Base-by-base conservation (phyloP, 352 stramenopile species). In the Pythium phragmiticola region DNA sequence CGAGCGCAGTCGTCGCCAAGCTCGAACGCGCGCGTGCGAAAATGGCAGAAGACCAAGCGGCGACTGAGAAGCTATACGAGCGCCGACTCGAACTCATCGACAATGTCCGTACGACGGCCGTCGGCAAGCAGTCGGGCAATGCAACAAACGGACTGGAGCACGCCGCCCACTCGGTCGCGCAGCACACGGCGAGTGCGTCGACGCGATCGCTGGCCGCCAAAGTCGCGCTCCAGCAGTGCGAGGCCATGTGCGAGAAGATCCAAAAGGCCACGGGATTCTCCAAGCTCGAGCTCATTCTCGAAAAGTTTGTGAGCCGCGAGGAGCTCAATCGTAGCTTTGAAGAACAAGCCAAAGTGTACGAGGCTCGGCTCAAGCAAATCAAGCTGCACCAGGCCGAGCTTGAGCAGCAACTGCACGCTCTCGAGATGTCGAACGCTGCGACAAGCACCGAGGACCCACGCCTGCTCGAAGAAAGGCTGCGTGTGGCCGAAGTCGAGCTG, bases 181-280 rank as follows among this genome's bases (percentile, higher is more conserved):
- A 73, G 26, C 68, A 82, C 53, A 63, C 70, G 0, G 68, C 67
- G 13, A 82, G 70, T 19, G 69, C 72, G 7, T 75, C 69, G 0
- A 86, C 81, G 2, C 76, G 76, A 4, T 90, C 82, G 16, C 57
- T 92, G 4, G 79, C 78, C 2, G 78, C 83, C 7, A 92, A 91
- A 60, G 73, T 90, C 8, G 86, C 84, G 28, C 68, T 92, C 7
- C 82, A 93, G 64, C 84, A 92, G 46, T 92, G 82, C 57, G 80
- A 94, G 48, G 75, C 78, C 39, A 91, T 93, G 78, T 91, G 82
- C 43, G 82, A 91, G 14, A 91, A 90, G 52, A 90, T 94, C 33
- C 83, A 92, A 53, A 88, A 88, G 41, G 84, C 82, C 19, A 94
- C 86, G 0, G 86, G 86, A 6, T 87, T 85, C 56, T 82, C 80